Evolutionary conservation across 225 moss, liverwort and hornwort species (phyloP).

Genomic region (Marchantia polymorpha): DNA sequence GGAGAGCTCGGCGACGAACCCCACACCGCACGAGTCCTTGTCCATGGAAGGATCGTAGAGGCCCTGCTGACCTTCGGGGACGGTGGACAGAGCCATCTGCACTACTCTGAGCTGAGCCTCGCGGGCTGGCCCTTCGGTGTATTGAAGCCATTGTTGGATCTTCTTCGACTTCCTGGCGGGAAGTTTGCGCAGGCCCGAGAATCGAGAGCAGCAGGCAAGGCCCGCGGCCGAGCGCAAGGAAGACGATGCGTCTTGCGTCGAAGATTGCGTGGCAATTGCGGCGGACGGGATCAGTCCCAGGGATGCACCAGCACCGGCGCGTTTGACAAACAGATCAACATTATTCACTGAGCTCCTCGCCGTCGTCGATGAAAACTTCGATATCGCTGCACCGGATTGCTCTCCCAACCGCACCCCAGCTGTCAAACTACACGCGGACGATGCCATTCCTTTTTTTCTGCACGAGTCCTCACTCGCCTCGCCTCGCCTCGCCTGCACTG

Average conservation of each 20-base stretch:
- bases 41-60: slow-evolving; percentile 78
- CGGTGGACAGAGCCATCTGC: slow-evolving; percentile 57
- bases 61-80: slow-evolving; percentile 61
- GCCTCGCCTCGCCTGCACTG: neutral
- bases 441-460: slow-evolving; percentile 13
- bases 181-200: slow-evolving; percentile 32
- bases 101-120: slow-evolving; percentile 47
- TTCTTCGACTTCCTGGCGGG: slow-evolving; percentile 23
- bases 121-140: slow-evolving; percentile 41
- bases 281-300: slow-evolving; percentile 1
- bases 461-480: neutral
- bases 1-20: slow-evolving; percentile 80
- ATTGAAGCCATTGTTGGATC: slow-evolving; percentile 45
- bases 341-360: neutral
- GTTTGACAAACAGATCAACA: slow-evolving; percentile 5
- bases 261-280: slow-evolving; percentile 1
- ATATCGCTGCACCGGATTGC: slow-evolving; percentile 11
- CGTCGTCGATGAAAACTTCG: slow-evolving; percentile 1
- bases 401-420: slow-evolving; percentile 12
- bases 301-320: neutral
- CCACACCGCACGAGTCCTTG: slow-evolving; percentile 82
- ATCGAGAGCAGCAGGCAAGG: slow-evolving; percentile 11
- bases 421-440: slow-evolving; percentile 22
- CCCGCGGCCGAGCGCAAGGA: slow-evolving; percentile 14
- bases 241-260: neutral